A percentile compares a stretch with the other conserved stretches of the same genome.
phyloP scores from a whole-genome alignment of 768 basidiomycete species.

The Exidia glandulosa region DNA sequence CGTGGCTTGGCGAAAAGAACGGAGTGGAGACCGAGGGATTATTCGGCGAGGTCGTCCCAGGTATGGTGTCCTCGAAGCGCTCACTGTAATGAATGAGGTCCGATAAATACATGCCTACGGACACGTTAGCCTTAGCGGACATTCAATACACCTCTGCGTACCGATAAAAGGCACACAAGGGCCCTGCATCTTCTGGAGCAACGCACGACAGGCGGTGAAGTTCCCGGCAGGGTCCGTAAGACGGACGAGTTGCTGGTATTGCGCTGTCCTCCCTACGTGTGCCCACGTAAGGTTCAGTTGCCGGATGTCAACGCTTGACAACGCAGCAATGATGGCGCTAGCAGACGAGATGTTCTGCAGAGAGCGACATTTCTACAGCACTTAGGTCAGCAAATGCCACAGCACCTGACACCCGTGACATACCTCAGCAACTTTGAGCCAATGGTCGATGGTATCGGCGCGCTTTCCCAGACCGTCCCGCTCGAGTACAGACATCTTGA shows the following conservation, averaged over 20 bases:
- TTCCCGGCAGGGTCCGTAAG: constrained; percentile 50
- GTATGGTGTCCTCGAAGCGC: constrained; percentile 31
- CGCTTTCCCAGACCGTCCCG: constrained; percentile 40
- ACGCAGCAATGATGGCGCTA: constrained; percentile 52
- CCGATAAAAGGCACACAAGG: constrained; percentile 59
- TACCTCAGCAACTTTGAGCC: constrained; percentile 74
- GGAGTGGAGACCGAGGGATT: background rate
- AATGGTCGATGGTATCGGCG: constrained; percentile 52
- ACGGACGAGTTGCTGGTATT: constrained; percentile 40
- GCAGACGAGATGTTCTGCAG: constrained; percentile 59
- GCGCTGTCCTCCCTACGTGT: constrained; percentile 41
- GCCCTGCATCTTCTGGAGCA: constrained; percentile 26
- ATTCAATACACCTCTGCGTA: background rate
- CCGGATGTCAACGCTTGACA: constrained; percentile 47
- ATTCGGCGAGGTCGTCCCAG: constrained; percentile 1
- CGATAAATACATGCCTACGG: constrained; percentile 39
- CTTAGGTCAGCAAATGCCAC: background rate
- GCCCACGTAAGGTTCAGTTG: constrained; percentile 56
- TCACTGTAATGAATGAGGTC: constrained; percentile 48
- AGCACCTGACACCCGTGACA: constrained; percentile 12
- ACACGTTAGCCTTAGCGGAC: background rate
- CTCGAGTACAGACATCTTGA: constrained; percentile 49
- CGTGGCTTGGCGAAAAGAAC: background rate
- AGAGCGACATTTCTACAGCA: constrained; percentile 47
- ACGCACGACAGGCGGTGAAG: constrained; percentile 42